Conservation (phyloP, 345 rosid genomes). For the Draba incana region DNA sequence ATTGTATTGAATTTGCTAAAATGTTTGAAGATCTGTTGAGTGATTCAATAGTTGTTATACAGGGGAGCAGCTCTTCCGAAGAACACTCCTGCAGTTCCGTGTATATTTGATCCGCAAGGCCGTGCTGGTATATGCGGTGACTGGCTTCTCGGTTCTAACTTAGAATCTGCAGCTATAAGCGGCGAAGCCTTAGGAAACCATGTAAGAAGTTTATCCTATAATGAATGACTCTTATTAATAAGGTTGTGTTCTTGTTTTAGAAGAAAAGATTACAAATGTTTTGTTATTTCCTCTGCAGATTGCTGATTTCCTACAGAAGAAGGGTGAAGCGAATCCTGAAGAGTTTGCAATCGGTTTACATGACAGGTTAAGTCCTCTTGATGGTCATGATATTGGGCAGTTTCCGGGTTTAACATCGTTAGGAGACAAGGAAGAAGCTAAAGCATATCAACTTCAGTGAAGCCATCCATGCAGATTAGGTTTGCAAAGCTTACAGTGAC, state of each 20-base stretch:
- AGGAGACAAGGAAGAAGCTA: slow-evolving; percentile 34
- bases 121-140: slow-evolving; percentile 96
- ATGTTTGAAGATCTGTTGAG: neutral
- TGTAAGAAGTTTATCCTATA: slow-evolving; percentile 43
- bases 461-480: slow-evolving; percentile 16
- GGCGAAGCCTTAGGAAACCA: slow-evolving; percentile 85
- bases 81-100: slow-evolving; percentile 69
- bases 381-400: slow-evolving; percentile 81
- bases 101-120: slow-evolving; percentile 84
- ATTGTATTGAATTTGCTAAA: neutral
- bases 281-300: slow-evolving; percentile 49
- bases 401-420: slow-evolving; percentile 55
- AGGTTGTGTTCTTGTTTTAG: neutral
- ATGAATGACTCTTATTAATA: slow-evolving; percentile 1
- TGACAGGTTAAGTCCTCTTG: slow-evolving; percentile 53
- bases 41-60: slow-evolving; percentile 15
- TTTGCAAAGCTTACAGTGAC: slow-evolving; percentile 16
- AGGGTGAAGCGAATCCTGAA: slow-evolving; percentile 51
- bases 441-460: slow-evolving; percentile 47
- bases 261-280: slow-evolving; percentile 2
- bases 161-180: slow-evolving; percentile 89
- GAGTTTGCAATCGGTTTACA: slow-evolving; percentile 74
- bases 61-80: slow-evolving; percentile 98
- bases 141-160: slow-evolving; percentile 84
- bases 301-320: slow-evolving; percentile 63